These are phyloP conservation scores for Aspergillus sparsus DNA, from an alignment of 495 filamentous ascomycete species.

Conservation along the genomic window DNA sequence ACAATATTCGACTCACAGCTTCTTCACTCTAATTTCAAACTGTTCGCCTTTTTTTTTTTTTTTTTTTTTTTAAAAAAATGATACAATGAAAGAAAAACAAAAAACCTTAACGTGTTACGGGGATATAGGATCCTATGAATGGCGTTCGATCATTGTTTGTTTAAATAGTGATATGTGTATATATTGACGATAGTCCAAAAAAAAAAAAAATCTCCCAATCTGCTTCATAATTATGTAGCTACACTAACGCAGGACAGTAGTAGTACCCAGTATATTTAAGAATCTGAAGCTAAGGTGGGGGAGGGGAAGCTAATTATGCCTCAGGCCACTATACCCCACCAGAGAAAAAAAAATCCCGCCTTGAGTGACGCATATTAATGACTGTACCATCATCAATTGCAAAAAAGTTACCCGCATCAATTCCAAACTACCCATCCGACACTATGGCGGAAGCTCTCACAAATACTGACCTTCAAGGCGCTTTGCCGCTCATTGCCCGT, in stretches of 20 bases:
- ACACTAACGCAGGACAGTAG: too few species aligned
- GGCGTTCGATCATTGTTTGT: too few species aligned
- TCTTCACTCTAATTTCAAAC: background rate
- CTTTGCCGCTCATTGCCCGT: constrained; percentile 56
- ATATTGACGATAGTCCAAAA: too few species aligned
- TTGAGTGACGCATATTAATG: background rate
- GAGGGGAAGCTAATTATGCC: background rate
- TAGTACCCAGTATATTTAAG: background rate
- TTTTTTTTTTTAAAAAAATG: background rate
- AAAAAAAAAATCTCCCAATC: too few species aligned
- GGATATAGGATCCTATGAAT: too few species aligned
- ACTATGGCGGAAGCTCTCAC: constrained; percentile 52
- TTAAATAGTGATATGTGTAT: too few species aligned
- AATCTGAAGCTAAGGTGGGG: background rate
- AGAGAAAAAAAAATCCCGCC: background rate
- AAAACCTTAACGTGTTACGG: too few species aligned
- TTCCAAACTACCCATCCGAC: constrained; percentile 8
- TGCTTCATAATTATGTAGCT: too few species aligned
- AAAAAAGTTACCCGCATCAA: background rate
- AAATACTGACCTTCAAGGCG: constrained; percentile 53
- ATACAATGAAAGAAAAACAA: too few species aligned
- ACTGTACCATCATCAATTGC: background rate
- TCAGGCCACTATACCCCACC: constrained; percentile 1
- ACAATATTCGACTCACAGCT: constrained; percentile 9
- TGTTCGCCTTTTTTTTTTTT: background rate